Evolutionary conservation across 2,329 filamentous ascomycete genomes (phyloP), one percentile per base, ranked within the genome.

Genomic region (Exutisphaerella laricina): DNA sequence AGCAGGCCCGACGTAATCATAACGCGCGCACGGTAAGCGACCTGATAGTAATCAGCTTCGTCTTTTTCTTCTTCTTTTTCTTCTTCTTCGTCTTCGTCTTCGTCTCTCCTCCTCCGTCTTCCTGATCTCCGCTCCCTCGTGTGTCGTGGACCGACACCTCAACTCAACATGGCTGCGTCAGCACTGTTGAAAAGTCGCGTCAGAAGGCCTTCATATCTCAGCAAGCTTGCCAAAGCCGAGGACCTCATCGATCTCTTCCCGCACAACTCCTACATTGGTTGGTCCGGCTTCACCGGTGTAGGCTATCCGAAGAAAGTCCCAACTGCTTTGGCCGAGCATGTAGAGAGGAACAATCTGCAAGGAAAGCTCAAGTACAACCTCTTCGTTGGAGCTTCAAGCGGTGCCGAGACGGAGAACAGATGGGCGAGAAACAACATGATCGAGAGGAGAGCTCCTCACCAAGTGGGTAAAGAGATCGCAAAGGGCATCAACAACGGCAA

Each of bases 361-460:
- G 87, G 88, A 43, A 72, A 94, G 73, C 72, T 94, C 55, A 85
- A 85, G 59, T 94, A 94, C 73, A 83, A 80, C 44, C 77, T 94
- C 13, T 94, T 94, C 55, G 88, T 94, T 7, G 88, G 88, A 40
- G 88, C 88, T n/a, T 90, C 85, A 4, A 88, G 85, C 12, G 88
- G 88, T 26, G 84, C 87, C 13, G 88, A 92, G 70, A 94, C 88
- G 0, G 88, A 94, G 71, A 92, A 92, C 67, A 76, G 88, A 66
- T 94, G 88, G 88, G 88, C 88, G n/a, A 67, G 71, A 4, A 71
- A 90, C 51, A 83, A 94, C 68, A 94, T 94, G 88, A 94, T 94
- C 58, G 83, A 90, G 70, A 76, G 87, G 44, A 78, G 88, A 43
- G 78, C 79, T 55, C 88, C 88, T 43, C 88, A 94, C 69, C 88